These are phyloP conservation scores for Penicillium paradoxum DNA, from an alignment of 495 filamentous ascomycete species.

Conservation along the genomic window DNA sequence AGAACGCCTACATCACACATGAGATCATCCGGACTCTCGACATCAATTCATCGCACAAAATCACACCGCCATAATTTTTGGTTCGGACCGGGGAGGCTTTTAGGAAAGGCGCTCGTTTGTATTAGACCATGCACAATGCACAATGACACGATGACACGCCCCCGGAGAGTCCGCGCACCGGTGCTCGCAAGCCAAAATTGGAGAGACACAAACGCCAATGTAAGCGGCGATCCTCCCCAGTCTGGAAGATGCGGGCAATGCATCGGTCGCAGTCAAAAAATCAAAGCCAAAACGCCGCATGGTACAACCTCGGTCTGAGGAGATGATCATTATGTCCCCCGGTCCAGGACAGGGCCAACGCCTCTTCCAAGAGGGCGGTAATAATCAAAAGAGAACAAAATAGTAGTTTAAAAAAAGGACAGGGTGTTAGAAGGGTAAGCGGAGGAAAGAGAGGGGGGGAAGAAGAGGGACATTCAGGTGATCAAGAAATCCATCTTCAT, in stretches of 20 bases:
- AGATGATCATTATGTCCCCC: conserved; percentile 16
- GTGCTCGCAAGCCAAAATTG: not conserved
- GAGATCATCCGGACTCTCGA: conserved; percentile 2
- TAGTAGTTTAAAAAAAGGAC: not conserved
- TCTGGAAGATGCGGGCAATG: not conserved
- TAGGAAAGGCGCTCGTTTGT: not conserved
- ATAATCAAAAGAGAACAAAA: not conserved
- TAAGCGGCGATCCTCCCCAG: conserved; percentile 4
- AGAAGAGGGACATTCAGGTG: conserved; percentile 43
- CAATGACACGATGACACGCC: not conserved
- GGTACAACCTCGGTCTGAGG: conserved; percentile 14
- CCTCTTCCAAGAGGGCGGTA: not conserved
- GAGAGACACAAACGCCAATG: not conserved
- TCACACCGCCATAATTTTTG: not conserved
- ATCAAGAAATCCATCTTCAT: conserved; percentile 82
- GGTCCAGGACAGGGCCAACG: not conserved
- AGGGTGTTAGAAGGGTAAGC: conserved; percentile 3
- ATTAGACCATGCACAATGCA: not conserved
- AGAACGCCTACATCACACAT: conserved; percentile 1
- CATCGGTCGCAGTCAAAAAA: not conserved
- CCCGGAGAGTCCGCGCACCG: not conserved
- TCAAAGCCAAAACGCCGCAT: conserved; percentile 18
- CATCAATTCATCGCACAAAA: not conserved
- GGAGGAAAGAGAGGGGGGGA: not conserved
- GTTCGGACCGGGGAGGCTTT: not conserved